These are phyloP conservation scores for Fomitiporia mediterranea DNA, from an alignment of 1,284 basidiomycete species.

Conservation along the genomic window DNA sequence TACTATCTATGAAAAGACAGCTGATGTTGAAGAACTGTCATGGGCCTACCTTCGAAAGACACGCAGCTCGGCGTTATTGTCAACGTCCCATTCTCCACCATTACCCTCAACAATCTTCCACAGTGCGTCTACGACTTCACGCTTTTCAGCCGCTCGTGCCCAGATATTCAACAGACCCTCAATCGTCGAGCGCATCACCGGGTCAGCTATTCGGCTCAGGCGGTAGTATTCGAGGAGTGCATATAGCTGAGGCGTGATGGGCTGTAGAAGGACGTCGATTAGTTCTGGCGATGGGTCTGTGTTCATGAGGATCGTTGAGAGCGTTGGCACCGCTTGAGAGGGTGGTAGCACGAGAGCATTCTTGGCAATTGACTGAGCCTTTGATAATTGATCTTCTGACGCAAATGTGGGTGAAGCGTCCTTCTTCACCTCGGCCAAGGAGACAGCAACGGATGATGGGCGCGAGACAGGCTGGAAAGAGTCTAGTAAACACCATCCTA, in stretches of 20 bases:
- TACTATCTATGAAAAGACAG: conserved; percentile 13
- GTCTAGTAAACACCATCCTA: conserved; percentile 41
- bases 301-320: conserved; percentile 61
- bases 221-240: conserved; percentile 55
- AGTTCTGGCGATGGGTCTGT: conserved; percentile 73
- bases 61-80: conserved; percentile 46
- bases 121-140: conserved; percentile 53
- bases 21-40: not conserved
- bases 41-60: conserved; percentile 37
- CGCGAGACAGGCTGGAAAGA: conserved; percentile 8
- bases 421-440: not conserved
- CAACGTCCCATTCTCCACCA: conserved; percentile 52
- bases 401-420: not conserved
- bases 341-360: conserved; percentile 26
- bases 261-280: conserved; percentile 59
- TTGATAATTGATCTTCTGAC: conserved; percentile 30
- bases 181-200: conserved; percentile 52
- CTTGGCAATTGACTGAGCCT: conserved; percentile 15
- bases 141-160: conserved; percentile 57
- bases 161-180: conserved; percentile 62
- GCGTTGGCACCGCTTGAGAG: conserved; percentile 39
- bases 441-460: not conserved
- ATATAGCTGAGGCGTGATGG: conserved; percentile 66
- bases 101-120: conserved; percentile 57
- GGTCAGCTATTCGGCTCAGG: conserved; percentile 53